phyloP scores from a whole-genome alignment of 805 yeast species.

The Myxozyma geophila region DNA sequence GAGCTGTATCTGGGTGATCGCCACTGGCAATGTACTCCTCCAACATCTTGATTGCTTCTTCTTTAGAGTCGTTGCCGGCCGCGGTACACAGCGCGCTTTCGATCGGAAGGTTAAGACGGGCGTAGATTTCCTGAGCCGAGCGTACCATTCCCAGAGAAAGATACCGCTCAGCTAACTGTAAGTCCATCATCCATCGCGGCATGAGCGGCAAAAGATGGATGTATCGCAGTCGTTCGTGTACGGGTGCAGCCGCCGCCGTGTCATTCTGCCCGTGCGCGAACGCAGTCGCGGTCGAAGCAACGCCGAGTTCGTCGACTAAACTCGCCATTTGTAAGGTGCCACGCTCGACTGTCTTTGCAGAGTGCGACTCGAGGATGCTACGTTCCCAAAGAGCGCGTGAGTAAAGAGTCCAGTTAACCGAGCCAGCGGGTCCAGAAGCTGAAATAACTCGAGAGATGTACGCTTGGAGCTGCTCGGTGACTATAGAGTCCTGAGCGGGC shows the following conservation, averaged over 20 bases:
- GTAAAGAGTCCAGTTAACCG: slow-evolving; percentile 74
- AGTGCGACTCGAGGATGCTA: slow-evolving; percentile 77
- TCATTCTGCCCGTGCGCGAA: slow-evolving; percentile 31
- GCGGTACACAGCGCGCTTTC: slow-evolving; percentile 93
- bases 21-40: slow-evolving; percentile 51
- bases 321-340: slow-evolving; percentile 93
- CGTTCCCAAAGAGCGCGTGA: slow-evolving; percentile 89
- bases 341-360: slow-evolving; percentile 86
- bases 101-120: slow-evolving; percentile 70
- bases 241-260: slow-evolving; percentile 44
- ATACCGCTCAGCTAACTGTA: slow-evolving; percentile 79
- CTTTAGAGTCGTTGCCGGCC: slow-evolving; percentile 60
- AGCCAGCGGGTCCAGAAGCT: slow-evolving; percentile 44
- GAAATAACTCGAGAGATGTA: slow-evolving; percentile 63
- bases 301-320: slow-evolving; percentile 83
- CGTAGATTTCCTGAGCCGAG: slow-evolving; percentile 88
- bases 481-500: slow-evolving; percentile 66
- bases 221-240: slow-evolving; percentile 64
- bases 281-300: slow-evolving; percentile 50
- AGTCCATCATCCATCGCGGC: slow-evolving; percentile 86
- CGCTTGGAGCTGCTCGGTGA: slow-evolving; percentile 82
- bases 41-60: slow-evolving; percentile 66
- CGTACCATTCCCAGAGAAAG: slow-evolving; percentile 82
- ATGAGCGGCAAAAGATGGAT: slow-evolving; percentile 75
- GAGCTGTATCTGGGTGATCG: slow-evolving; percentile 59